These are phyloP conservation scores for Penicillium steckii DNA, from an alignment of 495 filamentous ascomycete genomes.

Conservation along the genomic window DNA sequence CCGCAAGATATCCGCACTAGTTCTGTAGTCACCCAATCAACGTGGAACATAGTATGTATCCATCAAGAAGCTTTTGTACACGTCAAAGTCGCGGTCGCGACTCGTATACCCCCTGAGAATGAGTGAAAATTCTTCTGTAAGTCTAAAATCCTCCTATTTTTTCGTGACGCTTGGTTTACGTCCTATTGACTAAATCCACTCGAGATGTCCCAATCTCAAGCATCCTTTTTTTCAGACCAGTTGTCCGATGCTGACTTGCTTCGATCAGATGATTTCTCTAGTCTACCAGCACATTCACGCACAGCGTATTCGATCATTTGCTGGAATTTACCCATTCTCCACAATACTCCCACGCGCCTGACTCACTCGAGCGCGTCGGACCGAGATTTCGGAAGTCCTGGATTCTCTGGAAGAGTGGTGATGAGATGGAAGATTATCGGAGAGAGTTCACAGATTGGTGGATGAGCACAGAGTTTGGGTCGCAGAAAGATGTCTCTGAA, in stretches of 20 bases:
- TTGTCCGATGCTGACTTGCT: slow-evolving; percentile 5
- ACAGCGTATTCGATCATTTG: too few species aligned
- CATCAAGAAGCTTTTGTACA: too few species aligned
- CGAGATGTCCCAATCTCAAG: slow-evolving; percentile 5
- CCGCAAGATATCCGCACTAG: too few species aligned
- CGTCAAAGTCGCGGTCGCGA: too few species aligned
- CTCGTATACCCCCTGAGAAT: too few species aligned
- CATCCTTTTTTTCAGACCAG: not conserved
- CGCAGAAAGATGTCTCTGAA: not conserved
- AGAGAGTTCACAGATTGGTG: not conserved
- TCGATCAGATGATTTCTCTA: slow-evolving; percentile 5
- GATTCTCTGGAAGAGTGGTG: not conserved
- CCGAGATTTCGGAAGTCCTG: not conserved
- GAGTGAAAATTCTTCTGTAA: too few species aligned
- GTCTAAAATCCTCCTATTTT: too few species aligned
- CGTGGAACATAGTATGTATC: too few species aligned
- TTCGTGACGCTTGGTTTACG: too few species aligned
- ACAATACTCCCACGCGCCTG: not conserved
- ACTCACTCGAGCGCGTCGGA: not conserved
- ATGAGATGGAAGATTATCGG: not conserved
- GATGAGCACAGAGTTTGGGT: not conserved
- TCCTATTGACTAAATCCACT: too few species aligned
- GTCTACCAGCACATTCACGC: too few species aligned
- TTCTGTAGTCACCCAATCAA: too few species aligned
- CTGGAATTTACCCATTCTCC: not conserved